These are phyloP conservation scores for Populus hybrid DNA, from an alignment of 441 rosid species.

Conservation along the genomic window DNA sequence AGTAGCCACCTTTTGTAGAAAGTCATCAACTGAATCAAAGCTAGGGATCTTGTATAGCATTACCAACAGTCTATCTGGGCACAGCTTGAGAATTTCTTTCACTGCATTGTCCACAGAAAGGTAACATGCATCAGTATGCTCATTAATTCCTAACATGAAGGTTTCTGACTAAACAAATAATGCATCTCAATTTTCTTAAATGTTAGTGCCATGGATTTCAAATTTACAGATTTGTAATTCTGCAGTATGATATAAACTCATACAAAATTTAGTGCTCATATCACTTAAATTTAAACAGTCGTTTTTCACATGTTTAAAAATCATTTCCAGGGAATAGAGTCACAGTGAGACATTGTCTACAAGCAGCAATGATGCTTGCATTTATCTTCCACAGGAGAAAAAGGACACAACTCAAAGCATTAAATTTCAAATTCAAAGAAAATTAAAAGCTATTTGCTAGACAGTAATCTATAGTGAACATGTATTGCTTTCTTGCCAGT, in stretches of 20 bases:
- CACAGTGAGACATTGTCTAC: too few relatives aligned
- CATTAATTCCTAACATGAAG: background rate
- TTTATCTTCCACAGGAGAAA: too few relatives aligned
- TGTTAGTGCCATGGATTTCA: background rate
- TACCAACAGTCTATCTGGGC: constrained; percentile 64
- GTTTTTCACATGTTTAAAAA: too few relatives aligned
- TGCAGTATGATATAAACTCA: background rate
- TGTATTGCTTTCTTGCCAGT: too few relatives aligned
- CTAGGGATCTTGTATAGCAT: constrained; percentile 69
- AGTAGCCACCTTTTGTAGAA: constrained; percentile 75
- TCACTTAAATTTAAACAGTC: too few relatives aligned
- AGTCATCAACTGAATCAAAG: constrained; percentile 79
- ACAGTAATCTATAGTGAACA: too few relatives aligned
- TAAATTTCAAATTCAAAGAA: too few relatives aligned
- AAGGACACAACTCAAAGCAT: too few relatives aligned
- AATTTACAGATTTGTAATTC: background rate
- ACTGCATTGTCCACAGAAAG: constrained; percentile 43
- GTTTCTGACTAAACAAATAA: background rate
- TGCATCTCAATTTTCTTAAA: background rate
- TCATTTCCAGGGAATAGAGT: too few relatives aligned
- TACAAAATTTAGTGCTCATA: too few relatives aligned
- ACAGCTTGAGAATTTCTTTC: constrained; percentile 82
- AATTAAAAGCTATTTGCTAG: too few relatives aligned
- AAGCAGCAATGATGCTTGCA: too few relatives aligned
- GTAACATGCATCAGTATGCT: constrained; percentile 2